Evolutionary conservation across 2,329 filamentous ascomycete genomes (phyloP).

Genomic region (Phaeosphaeriaceae sp.): DNA sequence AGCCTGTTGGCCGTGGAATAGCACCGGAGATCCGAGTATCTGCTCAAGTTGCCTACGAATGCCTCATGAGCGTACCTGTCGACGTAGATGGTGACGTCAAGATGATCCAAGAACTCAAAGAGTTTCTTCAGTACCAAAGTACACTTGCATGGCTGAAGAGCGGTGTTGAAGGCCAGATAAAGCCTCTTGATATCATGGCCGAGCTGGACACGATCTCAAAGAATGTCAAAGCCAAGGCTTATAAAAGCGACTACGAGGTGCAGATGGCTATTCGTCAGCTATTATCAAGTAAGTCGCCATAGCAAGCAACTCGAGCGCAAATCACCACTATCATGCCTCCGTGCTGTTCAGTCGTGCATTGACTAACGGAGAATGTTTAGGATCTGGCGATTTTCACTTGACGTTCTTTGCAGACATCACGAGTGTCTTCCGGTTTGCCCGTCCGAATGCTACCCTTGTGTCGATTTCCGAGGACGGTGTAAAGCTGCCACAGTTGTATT

Average conservation of each 20-base stretch:
- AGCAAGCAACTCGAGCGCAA: no score
- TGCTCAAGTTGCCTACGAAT: slow-evolving; percentile 22
- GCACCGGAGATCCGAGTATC: slow-evolving; percentile 3
- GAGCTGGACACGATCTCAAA: background rate
- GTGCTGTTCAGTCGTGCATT: background rate
- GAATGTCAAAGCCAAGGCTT: slow-evolving; percentile 21
- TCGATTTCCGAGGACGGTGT: slow-evolving; percentile 36
- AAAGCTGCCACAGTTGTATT: slow-evolving; percentile 36
- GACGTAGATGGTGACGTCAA: slow-evolving; percentile 20
- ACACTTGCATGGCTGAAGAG: slow-evolving; percentile 38
- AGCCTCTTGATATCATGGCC: slow-evolving; percentile 28
- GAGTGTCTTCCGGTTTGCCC: slow-evolving; percentile 13
- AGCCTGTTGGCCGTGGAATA: background rate
- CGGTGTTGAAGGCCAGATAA: slow-evolving; percentile 29
- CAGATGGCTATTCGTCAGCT: slow-evolving; percentile 33
- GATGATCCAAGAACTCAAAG: slow-evolving; percentile 26
- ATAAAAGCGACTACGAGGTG: slow-evolving; percentile 42
- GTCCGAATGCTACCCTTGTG: slow-evolving; percentile 33
- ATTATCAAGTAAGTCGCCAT: slow-evolving; percentile 11
- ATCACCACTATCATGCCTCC: no score
- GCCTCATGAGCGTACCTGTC: slow-evolving; percentile 31
- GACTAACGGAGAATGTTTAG: background rate
- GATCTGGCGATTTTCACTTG: slow-evolving; percentile 41
- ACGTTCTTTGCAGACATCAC: slow-evolving; percentile 29
- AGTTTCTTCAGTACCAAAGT: slow-evolving; percentile 36